Evolutionary conservation across 1,139 yeast genomes (phyloP), one percentile per base, ranked within the genome.

Genomic region (Sugiyamaella novakii): DNA sequence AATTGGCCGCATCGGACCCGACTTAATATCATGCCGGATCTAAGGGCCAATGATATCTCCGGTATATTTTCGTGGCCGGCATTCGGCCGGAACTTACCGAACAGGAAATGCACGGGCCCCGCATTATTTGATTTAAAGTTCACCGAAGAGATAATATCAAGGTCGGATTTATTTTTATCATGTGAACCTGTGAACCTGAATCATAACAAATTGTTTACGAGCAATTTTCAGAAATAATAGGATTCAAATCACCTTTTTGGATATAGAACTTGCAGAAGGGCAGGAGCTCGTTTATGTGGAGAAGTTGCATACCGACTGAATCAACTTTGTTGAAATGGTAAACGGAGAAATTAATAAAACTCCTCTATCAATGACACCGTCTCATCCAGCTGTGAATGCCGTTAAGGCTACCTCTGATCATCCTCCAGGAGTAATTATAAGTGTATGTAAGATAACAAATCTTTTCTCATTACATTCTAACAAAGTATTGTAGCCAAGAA

Each of bases 401-500:
- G 33, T 40, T 12, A 46, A 40, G 19, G 27, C 41, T 2, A 28
- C 12, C 10, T 12, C 49, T 22, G 51, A 47, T 28, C 24, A 37
- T 25, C 25, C 47, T 21, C 47, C 52, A 30, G 38, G 28, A 5
- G 52, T 49, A 15, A 30, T 45, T 6, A 49, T 49, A 10, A 49
- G 52, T 44, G 52, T 49, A 40, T 18, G 52, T 44, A 17, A 14
- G 25, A 22, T n/a, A n/a, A n/a, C n/a, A n/a, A n/a, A n/a, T n/a
- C n/a, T n/a, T n/a, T n/a, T n/a, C n/a, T n/a, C n/a, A n/a, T n/a
- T n/a, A n/a, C n/a, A n/a, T n/a, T 22, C 34, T 12, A 29, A 41
- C 37, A 11, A 25, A 24, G 11, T n/a, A 31, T 27, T 45, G 19
- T 34, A 55, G 55, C 66, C 68, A 3, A 56, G 70, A 33, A 66